A percentile compares a stretch with the other conserved stretches of the same genome.
Conservation (phyloP, 2,329 filamentous ascomycete genomes). For the Leptographium procerum region DNA sequence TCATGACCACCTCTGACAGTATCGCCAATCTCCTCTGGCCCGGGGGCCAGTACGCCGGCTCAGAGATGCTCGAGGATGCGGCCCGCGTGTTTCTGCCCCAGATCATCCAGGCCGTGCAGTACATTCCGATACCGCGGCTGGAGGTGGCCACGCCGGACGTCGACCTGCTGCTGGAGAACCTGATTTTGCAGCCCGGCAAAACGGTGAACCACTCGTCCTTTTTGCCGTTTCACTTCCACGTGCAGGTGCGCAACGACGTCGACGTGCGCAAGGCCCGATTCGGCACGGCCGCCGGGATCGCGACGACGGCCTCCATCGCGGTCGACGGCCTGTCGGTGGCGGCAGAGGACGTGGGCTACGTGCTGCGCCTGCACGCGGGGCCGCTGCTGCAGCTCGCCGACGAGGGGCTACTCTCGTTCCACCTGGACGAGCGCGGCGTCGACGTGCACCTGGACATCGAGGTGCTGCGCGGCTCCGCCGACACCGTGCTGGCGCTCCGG, state of each 20-base stretch:
- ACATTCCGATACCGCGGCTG: conserved; percentile 80
- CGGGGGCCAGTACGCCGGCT: conserved; percentile 50
- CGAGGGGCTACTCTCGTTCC: conserved; percentile 75
- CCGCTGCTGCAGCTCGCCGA: conserved; percentile 60
- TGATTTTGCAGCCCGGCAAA: conserved; percentile 77
- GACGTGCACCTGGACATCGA: conserved; percentile 80
- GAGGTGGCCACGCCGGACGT: conserved; percentile 75
- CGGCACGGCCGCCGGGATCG: conserved; percentile 52
- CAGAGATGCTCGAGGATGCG: conserved; percentile 61
- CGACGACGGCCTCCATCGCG: conserved; percentile 64
- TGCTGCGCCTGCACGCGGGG: conserved; percentile 68
- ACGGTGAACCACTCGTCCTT: conserved; percentile 83
- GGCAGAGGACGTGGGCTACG: conserved; percentile 82
- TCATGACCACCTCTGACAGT: conserved; percentile 55
- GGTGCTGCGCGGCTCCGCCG: conserved; percentile 63
- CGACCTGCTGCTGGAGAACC: conserved; percentile 78
- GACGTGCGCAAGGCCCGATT: conserved; percentile 71
- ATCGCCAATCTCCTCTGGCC: conserved; percentile 62
- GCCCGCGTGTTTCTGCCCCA: conserved; percentile 74
- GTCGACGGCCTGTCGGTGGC: conserved; percentile 73
- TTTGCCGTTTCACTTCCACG: conserved; percentile 68
- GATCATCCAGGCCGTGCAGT: conserved; percentile 66
- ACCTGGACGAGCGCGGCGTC: conserved; percentile 74
- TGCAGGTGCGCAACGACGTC: conserved; percentile 77
- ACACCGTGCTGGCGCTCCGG: conserved; percentile 69